Evolutionary conservation across 2,329 filamentous ascomycete species (phyloP).

Genomic region (Colletotrichum costaricense): DNA sequence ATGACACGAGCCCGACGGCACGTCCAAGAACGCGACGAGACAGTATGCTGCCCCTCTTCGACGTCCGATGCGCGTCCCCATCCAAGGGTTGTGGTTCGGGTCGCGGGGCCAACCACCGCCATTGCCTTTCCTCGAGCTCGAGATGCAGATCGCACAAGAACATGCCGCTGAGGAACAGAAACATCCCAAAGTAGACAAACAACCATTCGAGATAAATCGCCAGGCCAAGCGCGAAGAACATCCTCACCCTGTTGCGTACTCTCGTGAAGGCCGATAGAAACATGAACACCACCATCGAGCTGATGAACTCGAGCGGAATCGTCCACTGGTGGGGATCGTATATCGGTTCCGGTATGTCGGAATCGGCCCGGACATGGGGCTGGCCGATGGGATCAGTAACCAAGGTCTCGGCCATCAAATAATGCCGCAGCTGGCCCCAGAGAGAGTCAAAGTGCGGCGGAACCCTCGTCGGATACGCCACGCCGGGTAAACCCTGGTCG

Average conservation of each 20-base stretch:
- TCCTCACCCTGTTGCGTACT: too few species aligned
- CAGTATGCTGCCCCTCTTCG: too few species aligned
- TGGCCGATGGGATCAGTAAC: constrained; percentile 3
- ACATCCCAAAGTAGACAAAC: constrained; percentile 29
- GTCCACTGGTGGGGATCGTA: constrained; percentile 73
- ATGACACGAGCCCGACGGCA: not conserved
- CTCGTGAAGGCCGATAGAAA: too few species aligned
- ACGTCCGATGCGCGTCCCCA: too few species aligned
- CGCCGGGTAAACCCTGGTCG: too few species aligned
- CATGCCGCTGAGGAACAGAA: constrained; percentile 18
- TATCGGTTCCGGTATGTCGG: constrained; percentile 42
- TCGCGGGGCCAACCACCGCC: not conserved
- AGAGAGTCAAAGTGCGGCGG: too few species aligned
- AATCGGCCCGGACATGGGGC: constrained; percentile 31
- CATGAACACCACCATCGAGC: constrained; percentile 53
- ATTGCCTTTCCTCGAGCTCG: not conserved
- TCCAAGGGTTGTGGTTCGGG: too few species aligned
- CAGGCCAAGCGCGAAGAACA: too few species aligned
- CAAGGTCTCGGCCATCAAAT: not conserved
- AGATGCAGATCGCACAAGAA: constrained; percentile 18
- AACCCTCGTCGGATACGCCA: too few species aligned
- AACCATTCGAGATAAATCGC: too few species aligned
- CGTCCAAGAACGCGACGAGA: too few species aligned
- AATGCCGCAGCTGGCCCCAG: too few species aligned
- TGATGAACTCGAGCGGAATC: constrained; percentile 69